Conservation (phyloP, 768 basidiomycete species). For the Tremella mesenterica region DNA sequence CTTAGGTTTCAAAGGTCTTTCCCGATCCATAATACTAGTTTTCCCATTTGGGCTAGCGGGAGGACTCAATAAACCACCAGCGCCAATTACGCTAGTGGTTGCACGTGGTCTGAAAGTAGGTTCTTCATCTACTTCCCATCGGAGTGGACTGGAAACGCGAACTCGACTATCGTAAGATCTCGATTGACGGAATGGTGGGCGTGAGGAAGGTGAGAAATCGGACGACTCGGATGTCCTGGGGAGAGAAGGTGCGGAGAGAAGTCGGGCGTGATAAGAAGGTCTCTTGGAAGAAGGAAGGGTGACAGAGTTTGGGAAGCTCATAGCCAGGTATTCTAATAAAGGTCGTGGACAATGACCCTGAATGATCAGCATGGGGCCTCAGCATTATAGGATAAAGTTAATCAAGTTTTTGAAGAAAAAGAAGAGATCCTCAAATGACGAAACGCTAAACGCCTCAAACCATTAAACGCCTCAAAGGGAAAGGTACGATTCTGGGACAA, state of each 20-base stretch:
- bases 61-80: slow-evolving; percentile 26
- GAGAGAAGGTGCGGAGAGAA: slow-evolving; percentile 7
- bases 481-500: too few relatives aligned
- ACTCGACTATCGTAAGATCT: slow-evolving; percentile 28
- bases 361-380: too few relatives aligned
- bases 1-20: slow-evolving; percentile 12
- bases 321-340: slow-evolving; percentile 37
- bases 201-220: slow-evolving; percentile 7
- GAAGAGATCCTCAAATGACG: background rate
- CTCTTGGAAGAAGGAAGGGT: slow-evolving; percentile 16
- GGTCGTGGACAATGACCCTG: slow-evolving; percentile 27
- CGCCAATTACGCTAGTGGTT: slow-evolving; percentile 17
- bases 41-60: slow-evolving; percentile 14
- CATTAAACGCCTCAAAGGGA: too few relatives aligned
- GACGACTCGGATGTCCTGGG: background rate
- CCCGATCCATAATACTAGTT: slow-evolving; percentile 16
- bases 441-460: background rate
- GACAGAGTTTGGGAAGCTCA: slow-evolving; percentile 34
- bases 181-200: slow-evolving; percentile 14
- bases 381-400: background rate
- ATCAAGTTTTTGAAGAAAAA: background rate
- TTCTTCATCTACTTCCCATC: slow-evolving; percentile 36
- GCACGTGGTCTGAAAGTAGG: slow-evolving; percentile 7
- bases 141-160: slow-evolving; percentile 34
- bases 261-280: slow-evolving; percentile 23